A percentile compares a stretch with the other conserved stretches of the same genome.
Evolutionary conservation across 164 flowering plant genomes (phyloP).

Genomic region (Cinnamomum micranthum): DNA sequence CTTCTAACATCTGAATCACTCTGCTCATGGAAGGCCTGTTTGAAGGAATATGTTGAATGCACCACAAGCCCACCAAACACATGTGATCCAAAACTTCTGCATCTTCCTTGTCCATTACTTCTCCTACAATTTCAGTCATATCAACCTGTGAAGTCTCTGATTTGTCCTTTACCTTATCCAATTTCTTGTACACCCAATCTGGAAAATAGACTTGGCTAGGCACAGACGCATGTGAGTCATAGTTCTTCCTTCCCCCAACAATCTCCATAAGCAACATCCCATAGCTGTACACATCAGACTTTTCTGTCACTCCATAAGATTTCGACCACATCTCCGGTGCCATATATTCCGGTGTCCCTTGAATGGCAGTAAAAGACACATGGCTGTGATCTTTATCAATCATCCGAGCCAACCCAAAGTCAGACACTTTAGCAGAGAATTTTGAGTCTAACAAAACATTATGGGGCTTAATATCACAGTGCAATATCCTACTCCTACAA

Average conservation of each 20-base stretch:
- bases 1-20: slow-evolving; percentile 1
- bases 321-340: slow-evolving; percentile 20
- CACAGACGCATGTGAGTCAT: neutral
- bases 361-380: slow-evolving; percentile 10
- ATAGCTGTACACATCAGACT: slow-evolving; percentile 17
- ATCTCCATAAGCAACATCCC: slow-evolving; percentile 25
- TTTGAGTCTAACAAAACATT: slow-evolving; percentile 20
- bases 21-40: slow-evolving; percentile 4
- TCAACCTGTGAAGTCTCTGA: neutral
- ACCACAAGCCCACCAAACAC: slow-evolving; percentile 10
- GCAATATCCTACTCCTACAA: slow-evolving; percentile 14
- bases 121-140: neutral
- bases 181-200: slow-evolving; percentile 10
- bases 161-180: too few relatives aligned
- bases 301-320: slow-evolving; percentile 1
- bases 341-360: slow-evolving; percentile 19
- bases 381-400: slow-evolving; percentile 1
- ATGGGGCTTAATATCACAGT: slow-evolving; percentile 28
- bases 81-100: slow-evolving; percentile 2
- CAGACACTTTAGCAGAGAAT: slow-evolving; percentile 18
- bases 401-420: slow-evolving; percentile 21
- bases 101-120: slow-evolving; percentile 4
- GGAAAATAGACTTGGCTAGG: slow-evolving; percentile 18
- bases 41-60: slow-evolving; percentile 5
- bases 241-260: slow-evolving; percentile 8